A percentile compares a stretch with the other conserved stretches of the same genome.
Conservation (phyloP, 805 yeast genomes). For the Kodamaea laetipori region DNA sequence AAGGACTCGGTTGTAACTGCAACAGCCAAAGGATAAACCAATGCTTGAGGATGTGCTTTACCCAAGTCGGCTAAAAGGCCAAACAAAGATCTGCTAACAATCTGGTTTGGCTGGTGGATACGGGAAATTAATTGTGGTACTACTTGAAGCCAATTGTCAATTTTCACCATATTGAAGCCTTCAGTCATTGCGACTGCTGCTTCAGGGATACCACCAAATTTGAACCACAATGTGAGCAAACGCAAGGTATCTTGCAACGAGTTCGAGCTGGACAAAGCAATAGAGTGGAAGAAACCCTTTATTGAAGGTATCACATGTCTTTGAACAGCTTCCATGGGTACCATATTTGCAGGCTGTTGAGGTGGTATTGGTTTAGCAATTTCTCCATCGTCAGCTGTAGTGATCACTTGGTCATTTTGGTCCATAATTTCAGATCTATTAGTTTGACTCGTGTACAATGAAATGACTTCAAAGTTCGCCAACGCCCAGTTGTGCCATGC, state of each 20-base stretch:
- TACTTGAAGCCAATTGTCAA: slow-evolving; percentile 94
- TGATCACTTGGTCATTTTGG: slow-evolving; percentile 28
- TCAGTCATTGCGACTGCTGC: slow-evolving; percentile 89
- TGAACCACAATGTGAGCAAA: slow-evolving; percentile 90
- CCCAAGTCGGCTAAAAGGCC: slow-evolving; percentile 86
- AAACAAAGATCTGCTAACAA: slow-evolving; percentile 77
- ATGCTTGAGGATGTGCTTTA: slow-evolving; percentile 94
- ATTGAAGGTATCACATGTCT: slow-evolving; percentile 95
- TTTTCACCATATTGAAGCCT: slow-evolving; percentile 84
- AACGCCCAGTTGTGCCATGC: slow-evolving; percentile 99
- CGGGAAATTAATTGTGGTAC: slow-evolving; percentile 94
- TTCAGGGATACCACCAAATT: slow-evolving; percentile 90
- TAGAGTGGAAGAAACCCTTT: slow-evolving; percentile 92
- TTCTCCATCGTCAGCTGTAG: slow-evolving; percentile 22
- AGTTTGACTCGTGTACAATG: slow-evolving; percentile 48
- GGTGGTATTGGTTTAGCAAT: background rate
- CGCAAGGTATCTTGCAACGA: slow-evolving; percentile 93
- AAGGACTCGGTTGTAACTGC: slow-evolving; percentile 93
- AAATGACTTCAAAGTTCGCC: slow-evolving; percentile 93
- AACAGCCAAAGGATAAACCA: slow-evolving; percentile 92
- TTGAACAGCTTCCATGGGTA: slow-evolving; percentile 61
- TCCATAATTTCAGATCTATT: slow-evolving; percentile 29
- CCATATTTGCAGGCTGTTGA: slow-evolving; percentile 22
- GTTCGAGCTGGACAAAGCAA: slow-evolving; percentile 80
- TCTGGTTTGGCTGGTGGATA: slow-evolving; percentile 90